These are phyloP conservation scores for Cordyceps javanica DNA, from an alignment of 2,329 filamentous ascomycete species.

Conservation along the genomic window DNA sequence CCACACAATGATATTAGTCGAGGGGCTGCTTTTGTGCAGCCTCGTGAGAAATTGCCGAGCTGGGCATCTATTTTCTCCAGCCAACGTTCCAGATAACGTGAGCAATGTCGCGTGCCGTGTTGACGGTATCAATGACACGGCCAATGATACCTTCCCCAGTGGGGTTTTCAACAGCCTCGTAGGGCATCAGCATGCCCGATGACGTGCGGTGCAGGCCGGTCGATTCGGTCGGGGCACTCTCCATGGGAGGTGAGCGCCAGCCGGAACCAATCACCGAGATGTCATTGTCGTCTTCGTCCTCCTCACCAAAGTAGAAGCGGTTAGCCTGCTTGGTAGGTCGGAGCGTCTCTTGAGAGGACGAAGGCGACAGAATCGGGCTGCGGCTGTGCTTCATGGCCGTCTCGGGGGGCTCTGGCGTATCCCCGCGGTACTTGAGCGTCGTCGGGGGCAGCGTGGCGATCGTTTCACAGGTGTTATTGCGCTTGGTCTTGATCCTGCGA, in stretches of 20 bases:
- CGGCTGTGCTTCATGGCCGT: constrained; percentile 58
- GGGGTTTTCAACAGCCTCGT: constrained; percentile 63
- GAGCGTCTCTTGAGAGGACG: constrained; percentile 77
- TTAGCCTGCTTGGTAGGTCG: constrained; percentile 62
- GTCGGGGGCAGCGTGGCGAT: constrained; percentile 86
- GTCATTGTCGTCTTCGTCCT: constrained; percentile 48
- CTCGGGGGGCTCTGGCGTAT: constrained; percentile 61
- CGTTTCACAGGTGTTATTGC: constrained; percentile 52
- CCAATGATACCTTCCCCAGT: constrained; percentile 63
- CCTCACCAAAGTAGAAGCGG: constrained; percentile 55
- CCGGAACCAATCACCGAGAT: constrained; percentile 24
- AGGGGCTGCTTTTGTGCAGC: not conserved
- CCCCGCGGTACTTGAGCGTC: constrained; percentile 76
- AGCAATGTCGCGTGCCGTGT: constrained; percentile 64
- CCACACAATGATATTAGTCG: not conserved
- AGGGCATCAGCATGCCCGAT: constrained; percentile 89
- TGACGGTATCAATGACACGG: constrained; percentile 74
- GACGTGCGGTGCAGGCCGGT: constrained; percentile 68
- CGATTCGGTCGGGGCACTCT: constrained; percentile 40
- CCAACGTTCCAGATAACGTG: constrained; percentile 69
- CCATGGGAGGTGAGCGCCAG: constrained; percentile 26
- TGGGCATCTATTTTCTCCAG: constrained; percentile 45
- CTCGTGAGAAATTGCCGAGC: not conserved
- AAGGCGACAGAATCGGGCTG: constrained; percentile 57
- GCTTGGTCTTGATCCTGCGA: constrained; percentile 32